Evolutionary conservation across 2,329 filamentous ascomycete genomes (phyloP).

Genomic region (Pseudogymnoascus sp.): DNA sequence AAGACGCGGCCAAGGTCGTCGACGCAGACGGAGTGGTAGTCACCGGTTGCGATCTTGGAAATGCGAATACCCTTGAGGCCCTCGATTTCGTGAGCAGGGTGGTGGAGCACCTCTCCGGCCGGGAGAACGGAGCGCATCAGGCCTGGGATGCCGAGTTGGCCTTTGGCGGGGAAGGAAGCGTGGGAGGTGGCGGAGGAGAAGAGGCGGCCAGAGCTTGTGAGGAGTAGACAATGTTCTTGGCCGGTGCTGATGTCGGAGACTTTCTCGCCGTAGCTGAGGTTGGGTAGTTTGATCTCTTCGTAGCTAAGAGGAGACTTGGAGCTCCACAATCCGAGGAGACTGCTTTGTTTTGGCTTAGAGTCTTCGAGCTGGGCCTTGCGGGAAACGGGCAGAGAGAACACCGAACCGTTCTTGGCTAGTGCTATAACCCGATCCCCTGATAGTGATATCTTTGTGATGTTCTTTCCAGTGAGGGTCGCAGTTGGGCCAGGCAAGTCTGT

Average conservation of each 20-base stretch:
- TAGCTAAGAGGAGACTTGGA: slow-evolving; percentile 58
- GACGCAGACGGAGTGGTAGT: slow-evolving; percentile 76
- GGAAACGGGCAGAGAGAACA: slow-evolving; percentile 80
- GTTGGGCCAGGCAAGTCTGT: slow-evolving; percentile 56
- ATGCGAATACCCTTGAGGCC: slow-evolving; percentile 66
- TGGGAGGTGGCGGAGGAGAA: slow-evolving; percentile 83
- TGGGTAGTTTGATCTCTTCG: slow-evolving; percentile 60
- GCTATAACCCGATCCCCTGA: slow-evolving; percentile 80
- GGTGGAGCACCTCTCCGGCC: slow-evolving; percentile 65
- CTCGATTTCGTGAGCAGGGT: slow-evolving; percentile 66
- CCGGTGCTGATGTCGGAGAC: slow-evolving; percentile 71
- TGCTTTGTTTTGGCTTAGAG: slow-evolving; percentile 54
- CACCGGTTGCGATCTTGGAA: slow-evolving; percentile 71
- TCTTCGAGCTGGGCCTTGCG: slow-evolving; percentile 63
- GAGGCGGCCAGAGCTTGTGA: slow-evolving; percentile 78
- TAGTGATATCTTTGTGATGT: slow-evolving; percentile 68
- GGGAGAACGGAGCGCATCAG: slow-evolving; percentile 75
- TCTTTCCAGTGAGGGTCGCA: slow-evolving; percentile 72
- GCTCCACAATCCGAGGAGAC: slow-evolving; percentile 71
- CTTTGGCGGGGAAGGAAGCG: slow-evolving; percentile 69
- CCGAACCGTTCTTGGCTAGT: slow-evolving; percentile 64
- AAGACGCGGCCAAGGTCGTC: slow-evolving; percentile 74
- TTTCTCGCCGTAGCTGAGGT: slow-evolving; percentile 63
- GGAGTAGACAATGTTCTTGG: slow-evolving; percentile 76
- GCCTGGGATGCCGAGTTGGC: slow-evolving; percentile 82